A percentile compares a stretch with the other conserved stretches of the same genome.
Conservation (phyloP, 495 filamentous ascomycete species). For the Penicillium soppii region DNA sequence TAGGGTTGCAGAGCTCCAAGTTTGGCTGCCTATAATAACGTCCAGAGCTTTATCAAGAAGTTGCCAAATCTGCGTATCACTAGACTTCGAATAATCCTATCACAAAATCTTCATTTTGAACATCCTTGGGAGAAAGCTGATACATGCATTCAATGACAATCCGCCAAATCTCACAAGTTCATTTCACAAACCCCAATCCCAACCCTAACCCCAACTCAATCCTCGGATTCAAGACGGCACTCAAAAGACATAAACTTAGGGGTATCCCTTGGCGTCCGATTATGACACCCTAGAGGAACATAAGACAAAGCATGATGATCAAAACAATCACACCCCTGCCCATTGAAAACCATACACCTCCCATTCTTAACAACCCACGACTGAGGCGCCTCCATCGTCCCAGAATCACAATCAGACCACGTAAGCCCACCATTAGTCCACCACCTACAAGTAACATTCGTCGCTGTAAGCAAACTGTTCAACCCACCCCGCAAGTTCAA, state of each 20-base stretch:
- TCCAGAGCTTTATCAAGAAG: too few species aligned
- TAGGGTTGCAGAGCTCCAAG: too few species aligned
- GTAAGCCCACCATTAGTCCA: background rate
- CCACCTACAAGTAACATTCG: background rate
- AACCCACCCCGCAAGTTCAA: background rate
- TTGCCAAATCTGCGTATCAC: too few species aligned
- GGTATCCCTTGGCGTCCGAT: background rate
- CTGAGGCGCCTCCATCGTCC: background rate
- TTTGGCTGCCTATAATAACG: too few species aligned
- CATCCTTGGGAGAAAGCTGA: too few species aligned
- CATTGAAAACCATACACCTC: background rate
- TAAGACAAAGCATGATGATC: background rate
- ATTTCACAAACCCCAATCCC: too few species aligned
- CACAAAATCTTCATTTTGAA: too few species aligned
- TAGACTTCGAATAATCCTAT: too few species aligned
- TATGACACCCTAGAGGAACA: background rate
- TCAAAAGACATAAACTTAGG: background rate
- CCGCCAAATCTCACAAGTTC: too few species aligned
- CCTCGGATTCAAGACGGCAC: too few species aligned
- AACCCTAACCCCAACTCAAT: too few species aligned
- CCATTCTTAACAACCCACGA: background rate
- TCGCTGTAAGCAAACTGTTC: background rate
- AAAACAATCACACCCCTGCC: background rate
- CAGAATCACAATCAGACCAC: background rate
- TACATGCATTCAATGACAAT: too few species aligned